These are phyloP conservation scores for Didymella sp. DNA, from an alignment of 2,329 filamentous ascomycete species.

Conservation along the genomic window DNA sequence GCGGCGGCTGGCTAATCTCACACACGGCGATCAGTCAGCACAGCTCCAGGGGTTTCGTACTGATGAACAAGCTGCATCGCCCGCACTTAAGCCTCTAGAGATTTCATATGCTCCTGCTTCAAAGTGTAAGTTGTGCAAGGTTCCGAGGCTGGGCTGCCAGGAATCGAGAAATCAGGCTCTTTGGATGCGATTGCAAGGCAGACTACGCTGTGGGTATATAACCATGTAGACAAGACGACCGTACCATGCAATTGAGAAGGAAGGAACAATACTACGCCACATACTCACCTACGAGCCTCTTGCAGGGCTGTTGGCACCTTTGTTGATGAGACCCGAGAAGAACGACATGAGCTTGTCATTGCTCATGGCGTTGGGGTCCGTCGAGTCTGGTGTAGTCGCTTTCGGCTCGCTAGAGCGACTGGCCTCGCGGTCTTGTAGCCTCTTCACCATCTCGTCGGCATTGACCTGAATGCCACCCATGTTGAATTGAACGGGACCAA, in stretches of 20 bases:
- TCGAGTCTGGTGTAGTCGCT: conserved; percentile 32
- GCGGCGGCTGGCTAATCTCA: no score
- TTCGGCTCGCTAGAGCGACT: conserved; percentile 41
- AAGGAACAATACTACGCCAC: neutral
- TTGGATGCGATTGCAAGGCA: conserved; percentile 19
- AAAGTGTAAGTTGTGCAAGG: no score
- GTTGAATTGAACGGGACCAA: conserved; percentile 95
- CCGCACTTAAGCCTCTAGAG: no score
- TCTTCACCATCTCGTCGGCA: conserved; percentile 89
- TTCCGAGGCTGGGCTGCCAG: no score
- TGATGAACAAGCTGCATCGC: no score
- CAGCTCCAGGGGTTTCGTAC: no score
- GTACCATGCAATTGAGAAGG: conserved; percentile 9
- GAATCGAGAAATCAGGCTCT: no score
- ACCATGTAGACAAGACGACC: conserved; percentile 23
- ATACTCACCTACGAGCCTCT: conserved; percentile 22
- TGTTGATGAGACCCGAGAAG: conserved; percentile 50
- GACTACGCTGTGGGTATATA: conserved; percentile 24
- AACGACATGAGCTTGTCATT: conserved; percentile 51
- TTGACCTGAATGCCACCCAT: conserved; percentile 97
- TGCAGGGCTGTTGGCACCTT: conserved; percentile 36
- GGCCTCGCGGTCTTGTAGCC: conserved; percentile 66
- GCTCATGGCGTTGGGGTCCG: conserved; percentile 45
- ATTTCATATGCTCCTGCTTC: no score
- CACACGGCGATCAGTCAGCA: no score